A percentile compares a stretch with the other conserved stretches of the same genome.
Evolutionary conservation across 208 protist genomes (phyloP).

Genomic region (Trypanosomatidae sp.): DNA sequence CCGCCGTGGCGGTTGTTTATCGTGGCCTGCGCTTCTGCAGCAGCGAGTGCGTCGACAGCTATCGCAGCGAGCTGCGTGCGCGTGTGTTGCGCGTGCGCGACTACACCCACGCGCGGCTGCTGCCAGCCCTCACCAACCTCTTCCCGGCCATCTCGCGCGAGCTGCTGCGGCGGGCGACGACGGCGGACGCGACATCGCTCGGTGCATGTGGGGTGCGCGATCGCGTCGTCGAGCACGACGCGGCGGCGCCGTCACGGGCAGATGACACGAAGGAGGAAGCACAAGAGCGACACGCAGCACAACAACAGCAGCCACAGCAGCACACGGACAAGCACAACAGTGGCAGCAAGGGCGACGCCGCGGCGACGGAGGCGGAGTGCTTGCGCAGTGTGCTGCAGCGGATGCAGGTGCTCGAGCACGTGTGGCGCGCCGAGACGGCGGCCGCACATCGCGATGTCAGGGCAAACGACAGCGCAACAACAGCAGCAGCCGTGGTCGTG

Average conservation of each 20-base stretch:
- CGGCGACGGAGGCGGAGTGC: background rate
- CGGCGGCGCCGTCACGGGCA: background rate
- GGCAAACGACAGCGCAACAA: no score
- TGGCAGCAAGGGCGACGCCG: background rate
- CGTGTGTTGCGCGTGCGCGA: constrained; percentile 10
- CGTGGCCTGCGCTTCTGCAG: constrained; percentile 49
- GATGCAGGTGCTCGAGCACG: no score
- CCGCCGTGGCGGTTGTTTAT: background rate
- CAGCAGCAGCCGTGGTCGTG: no score
- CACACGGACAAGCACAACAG: background rate
- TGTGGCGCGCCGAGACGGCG: no score
- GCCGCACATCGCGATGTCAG: no score
- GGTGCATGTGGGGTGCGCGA: constrained; percentile 7
- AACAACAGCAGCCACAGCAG: background rate
- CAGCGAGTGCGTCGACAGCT: constrained; percentile 24
- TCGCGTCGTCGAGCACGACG: background rate
- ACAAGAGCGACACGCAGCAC: background rate
- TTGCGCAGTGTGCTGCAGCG: no score
- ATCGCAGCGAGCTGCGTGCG: constrained; percentile 11
- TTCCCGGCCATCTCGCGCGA: constrained; percentile 47
- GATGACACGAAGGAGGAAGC: background rate
- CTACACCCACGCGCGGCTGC: constrained; percentile 19
- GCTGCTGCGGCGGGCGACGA: constrained; percentile 30
- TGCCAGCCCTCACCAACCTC: constrained; percentile 25
- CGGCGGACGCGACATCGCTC: constrained; percentile 15